Base-by-base conservation (phyloP, 495 filamentous ascomycete genomes). In the Lindgomyces ingoldianus region DNA sequence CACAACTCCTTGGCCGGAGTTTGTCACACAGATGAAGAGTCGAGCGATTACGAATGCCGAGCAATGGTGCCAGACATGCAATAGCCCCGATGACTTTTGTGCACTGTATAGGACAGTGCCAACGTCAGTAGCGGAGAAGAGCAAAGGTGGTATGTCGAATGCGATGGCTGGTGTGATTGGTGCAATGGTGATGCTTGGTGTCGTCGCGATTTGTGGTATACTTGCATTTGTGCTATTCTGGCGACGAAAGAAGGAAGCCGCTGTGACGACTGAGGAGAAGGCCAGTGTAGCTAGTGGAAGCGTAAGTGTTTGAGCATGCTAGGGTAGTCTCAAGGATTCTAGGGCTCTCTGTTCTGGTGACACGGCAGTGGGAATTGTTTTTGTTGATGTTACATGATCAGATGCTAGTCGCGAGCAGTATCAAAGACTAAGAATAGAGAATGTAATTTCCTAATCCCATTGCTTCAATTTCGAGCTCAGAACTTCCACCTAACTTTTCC, bases 11-110 rank as follows among this genome's bases (percentile, higher is more conserved):
- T 84, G 80, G 80, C 50, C 57, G 1, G 72, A 78, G 12, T 84
- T 84, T 57, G 73, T 74, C 2, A 42, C 59, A 0, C 59, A 74
- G 14, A 79, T 80, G 41, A 66, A 77, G 16, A 75, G 75, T 30
- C 75, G 80, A 49, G 77, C 81, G 4, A 72, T 84, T 21, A 64
- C 63, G 33, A 68, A 63, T 8, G 74, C 77, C 55, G 36, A 58
- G 27, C 57, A 78, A 46, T 83, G 81, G 81, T 84, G 81, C 60
- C 14, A 72, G 11, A 73, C 71, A 1, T 83, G 81, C 60, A 76
- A 79, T 1, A 82, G 80, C 62, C 72, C 70, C 3, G 14, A 36
- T 2, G 25, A 19, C 11, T 61, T 61, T 33, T 61, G 57, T 44
- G 11, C 25, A 9, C n/a, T 21, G 42, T 60, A 60, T 19, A 39